Percentiles rank a stretch among this genome's conserved stretches.
Evolutionary conservation across 2,329 filamentous ascomycete species (phyloP).

Genomic region (Aureobasidium sp.): DNA sequence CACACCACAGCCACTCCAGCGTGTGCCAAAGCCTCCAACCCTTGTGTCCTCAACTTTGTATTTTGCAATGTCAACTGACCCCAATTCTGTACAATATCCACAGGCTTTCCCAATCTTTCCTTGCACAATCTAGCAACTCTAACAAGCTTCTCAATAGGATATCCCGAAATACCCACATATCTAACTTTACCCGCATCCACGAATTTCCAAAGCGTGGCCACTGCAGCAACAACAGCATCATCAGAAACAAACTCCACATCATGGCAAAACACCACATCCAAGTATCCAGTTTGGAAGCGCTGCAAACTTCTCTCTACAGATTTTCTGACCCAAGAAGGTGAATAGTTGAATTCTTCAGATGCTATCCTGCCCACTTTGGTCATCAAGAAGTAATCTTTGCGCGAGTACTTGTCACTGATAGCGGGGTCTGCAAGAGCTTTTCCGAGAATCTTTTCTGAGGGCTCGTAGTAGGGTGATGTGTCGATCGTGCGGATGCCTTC

Average conservation of each 20-base stretch:
- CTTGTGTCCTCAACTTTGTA: slow-evolving; percentile 10
- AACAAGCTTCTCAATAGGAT: slow-evolving; percentile 65
- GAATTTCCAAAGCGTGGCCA: slow-evolving; percentile 62
- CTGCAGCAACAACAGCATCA: slow-evolving; percentile 47
- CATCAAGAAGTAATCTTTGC: slow-evolving; percentile 55
- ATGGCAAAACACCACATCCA: slow-evolving; percentile 70
- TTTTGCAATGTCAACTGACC: slow-evolving; percentile 18
- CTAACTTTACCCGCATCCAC: slow-evolving; percentile 59
- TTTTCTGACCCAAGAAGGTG: slow-evolving; percentile 53
- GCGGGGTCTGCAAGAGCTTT: slow-evolving; percentile 48
- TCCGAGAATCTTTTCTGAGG: slow-evolving; percentile 66
- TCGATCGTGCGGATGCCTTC: slow-evolving; percentile 67
- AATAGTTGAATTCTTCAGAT: slow-evolving; percentile 60
- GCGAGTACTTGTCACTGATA: slow-evolving; percentile 41
- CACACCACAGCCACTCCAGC: slow-evolving; percentile 14
- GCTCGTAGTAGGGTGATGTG: slow-evolving; percentile 79
- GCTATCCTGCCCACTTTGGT: slow-evolving; percentile 66
- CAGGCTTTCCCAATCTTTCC: slow-evolving; percentile 65
- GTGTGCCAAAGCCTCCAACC: neutral
- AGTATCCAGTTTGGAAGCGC: slow-evolving; percentile 54
- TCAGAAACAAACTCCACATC: slow-evolving; percentile 67
- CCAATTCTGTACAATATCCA: slow-evolving; percentile 58
- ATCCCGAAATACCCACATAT: slow-evolving; percentile 83
- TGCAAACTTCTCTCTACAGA: slow-evolving; percentile 57
- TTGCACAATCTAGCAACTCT: slow-evolving; percentile 63